A percentile compares a stretch with the other conserved stretches of the same genome.
Evolutionary conservation across 139 green algal genomes (phyloP).

Genomic region (Chloropicon primus): DNA sequence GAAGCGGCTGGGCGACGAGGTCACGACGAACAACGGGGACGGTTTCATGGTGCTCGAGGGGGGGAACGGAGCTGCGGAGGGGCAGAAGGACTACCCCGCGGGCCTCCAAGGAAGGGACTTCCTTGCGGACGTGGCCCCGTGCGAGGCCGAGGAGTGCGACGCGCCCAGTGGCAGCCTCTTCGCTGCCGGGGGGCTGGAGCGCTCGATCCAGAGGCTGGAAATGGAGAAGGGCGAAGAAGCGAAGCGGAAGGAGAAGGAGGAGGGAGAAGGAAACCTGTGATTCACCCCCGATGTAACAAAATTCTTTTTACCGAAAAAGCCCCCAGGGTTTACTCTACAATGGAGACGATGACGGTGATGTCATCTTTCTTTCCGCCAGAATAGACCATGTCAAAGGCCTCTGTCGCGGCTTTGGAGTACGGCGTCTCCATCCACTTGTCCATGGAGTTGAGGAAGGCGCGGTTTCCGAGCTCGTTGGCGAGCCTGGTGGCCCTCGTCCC

Average conservation of each 20-base stretch:
- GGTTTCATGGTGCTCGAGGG: background rate
- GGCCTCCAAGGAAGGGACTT: background rate
- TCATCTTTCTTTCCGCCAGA: constrained; percentile 66
- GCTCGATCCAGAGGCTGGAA: too few relatives aligned
- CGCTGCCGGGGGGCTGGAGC: background rate
- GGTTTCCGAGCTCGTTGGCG: constrained; percentile 32
- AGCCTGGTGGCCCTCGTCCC: constrained; percentile 14
- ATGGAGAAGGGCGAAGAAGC: too few relatives aligned
- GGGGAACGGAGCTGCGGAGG: too few relatives aligned
- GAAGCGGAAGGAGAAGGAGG: too few relatives aligned
- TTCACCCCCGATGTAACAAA: too few relatives aligned
- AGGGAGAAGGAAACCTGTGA: too few relatives aligned
- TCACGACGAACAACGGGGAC: background rate
- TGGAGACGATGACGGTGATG: constrained; percentile 51
- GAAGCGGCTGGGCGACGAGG: background rate
- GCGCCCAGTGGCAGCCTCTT: background rate
- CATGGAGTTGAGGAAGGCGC: constrained; percentile 51
- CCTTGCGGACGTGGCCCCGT: background rate
- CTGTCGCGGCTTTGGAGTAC: constrained; percentile 65
- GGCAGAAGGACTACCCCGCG: too few relatives aligned
- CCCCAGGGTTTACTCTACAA: too few relatives aligned
- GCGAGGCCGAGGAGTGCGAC: background rate
- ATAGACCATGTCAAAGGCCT: constrained; percentile 83
- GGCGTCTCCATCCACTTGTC: constrained; percentile 59
- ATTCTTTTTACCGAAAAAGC: too few relatives aligned